Evolutionary conservation across 163 green algal genomes (phyloP).

Genomic region (Scenedesmus sp.): DNA sequence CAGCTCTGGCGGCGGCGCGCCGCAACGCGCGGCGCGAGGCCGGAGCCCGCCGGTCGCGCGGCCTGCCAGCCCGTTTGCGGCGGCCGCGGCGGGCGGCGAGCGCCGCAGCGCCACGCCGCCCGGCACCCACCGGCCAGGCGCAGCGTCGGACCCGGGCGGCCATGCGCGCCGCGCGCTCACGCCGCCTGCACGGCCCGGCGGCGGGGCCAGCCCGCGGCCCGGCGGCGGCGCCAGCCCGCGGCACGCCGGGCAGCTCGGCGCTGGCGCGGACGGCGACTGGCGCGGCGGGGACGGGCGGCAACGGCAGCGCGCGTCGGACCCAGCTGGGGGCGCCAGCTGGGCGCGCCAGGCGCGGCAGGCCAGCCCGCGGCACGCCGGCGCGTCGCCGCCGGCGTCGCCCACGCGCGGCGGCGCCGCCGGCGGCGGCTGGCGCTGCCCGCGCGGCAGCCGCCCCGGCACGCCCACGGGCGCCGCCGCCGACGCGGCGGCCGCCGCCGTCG

Average conservation of each 20-base stretch:
- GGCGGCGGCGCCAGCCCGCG: not conserved
- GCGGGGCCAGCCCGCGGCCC: no score
- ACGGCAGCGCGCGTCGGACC: no score
- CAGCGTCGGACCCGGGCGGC: no score
- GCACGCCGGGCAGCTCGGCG: not conserved
- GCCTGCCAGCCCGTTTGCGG: no score
- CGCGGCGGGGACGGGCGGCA: not conserved
- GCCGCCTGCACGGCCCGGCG: no score
- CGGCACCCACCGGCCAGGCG: no score
- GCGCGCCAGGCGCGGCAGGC: not conserved
- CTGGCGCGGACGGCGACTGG: not conserved
- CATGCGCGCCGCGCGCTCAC: no score
- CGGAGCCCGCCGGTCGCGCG: no score
- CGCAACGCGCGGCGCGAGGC: no score
- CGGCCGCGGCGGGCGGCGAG: no score
- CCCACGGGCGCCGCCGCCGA: constrained; percentile 6
- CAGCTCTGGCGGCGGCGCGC: no score
- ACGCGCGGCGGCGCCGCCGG: constrained; percentile 1
- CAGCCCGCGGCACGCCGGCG: not conserved
- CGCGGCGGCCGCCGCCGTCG: constrained; percentile 10
- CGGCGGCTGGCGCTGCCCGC: not conserved
- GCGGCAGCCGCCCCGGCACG: constrained; percentile 11
- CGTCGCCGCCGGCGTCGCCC: not conserved
- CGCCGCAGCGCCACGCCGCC: no score
- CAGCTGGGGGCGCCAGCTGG: not conserved